Conservation (phyloP, 129 eudicot genomes). For the Centaurea solstitialis region DNA sequence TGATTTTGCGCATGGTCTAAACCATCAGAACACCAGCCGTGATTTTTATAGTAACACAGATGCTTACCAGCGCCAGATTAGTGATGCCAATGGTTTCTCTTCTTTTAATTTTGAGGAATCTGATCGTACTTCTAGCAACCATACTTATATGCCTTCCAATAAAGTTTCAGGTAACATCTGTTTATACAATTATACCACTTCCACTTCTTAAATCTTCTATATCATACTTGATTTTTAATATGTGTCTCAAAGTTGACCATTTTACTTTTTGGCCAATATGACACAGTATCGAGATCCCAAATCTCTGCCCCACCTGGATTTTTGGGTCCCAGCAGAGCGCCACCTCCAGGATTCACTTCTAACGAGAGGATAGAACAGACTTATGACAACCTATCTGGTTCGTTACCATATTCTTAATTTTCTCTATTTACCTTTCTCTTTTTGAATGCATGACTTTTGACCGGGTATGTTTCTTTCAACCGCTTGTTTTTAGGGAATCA, state of each 20-base stretch:
- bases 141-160: conserved; percentile 50
- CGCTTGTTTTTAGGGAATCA: conserved; percentile 54
- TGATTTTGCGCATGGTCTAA: conserved; percentile 31
- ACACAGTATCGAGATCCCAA: conserved; percentile 74
- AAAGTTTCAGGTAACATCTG: conserved; percentile 52
- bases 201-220: background rate
- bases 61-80: conserved; percentile 40
- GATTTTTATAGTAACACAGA: conserved; percentile 40
- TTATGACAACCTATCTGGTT: conserved; percentile 66
- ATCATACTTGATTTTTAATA: background rate
- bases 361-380: conserved; percentile 70
- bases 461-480: background rate
- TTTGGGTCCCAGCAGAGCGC: conserved; percentile 75
- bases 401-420: conserved; percentile 13
- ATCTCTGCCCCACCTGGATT: conserved; percentile 99
- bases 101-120: conserved; percentile 46
- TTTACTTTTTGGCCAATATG: background rate
- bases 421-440: background rate
- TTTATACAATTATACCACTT: background rate
- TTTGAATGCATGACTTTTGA: background rate
- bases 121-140: conserved; percentile 41
- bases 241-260: background rate
- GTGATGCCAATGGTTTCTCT: conserved; percentile 54
- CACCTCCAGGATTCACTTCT: conserved; percentile 91
- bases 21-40: conserved; percentile 33